Percentiles rank a stretch among this genome's conserved stretches.
These are phyloP conservation scores for Aegilops longissima DNA, from an alignment of 176 grass and related monocot species.

Conservation along the genomic window DNA sequence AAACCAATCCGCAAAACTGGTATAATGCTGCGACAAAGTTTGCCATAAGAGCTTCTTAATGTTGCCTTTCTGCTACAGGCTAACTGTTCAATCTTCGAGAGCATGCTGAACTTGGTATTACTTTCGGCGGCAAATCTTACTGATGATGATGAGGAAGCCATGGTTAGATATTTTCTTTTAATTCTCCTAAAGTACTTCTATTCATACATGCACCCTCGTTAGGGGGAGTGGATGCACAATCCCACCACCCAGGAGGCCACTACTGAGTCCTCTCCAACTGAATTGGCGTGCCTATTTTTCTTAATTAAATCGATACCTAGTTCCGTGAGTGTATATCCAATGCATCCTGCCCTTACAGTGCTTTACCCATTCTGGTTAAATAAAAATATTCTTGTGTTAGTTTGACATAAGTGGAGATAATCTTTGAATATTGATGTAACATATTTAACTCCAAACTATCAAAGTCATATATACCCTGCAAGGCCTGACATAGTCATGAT, in stretches of 20 bases:
- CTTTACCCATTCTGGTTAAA: not conserved
- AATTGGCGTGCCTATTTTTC: not conserved
- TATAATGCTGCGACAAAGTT: not conserved
- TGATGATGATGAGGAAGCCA: conserved; percentile 46
- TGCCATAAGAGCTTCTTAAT: conserved; percentile 4
- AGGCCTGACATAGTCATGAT: not conserved
- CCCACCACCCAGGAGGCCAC: not conserved
- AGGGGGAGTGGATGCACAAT: not conserved
- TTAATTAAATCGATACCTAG: not conserved
- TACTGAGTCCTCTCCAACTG: not conserved
- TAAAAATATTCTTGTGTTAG: not conserved
- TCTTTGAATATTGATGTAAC: not conserved
- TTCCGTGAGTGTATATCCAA: not conserved
- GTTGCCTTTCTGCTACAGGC: conserved; percentile 43
- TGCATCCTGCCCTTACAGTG: not conserved
- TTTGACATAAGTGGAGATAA: not conserved
- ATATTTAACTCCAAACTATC: conserved; percentile 4
- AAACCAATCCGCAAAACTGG: not conserved
- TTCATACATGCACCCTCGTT: not conserved
- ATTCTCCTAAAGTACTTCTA: conserved; percentile 13
- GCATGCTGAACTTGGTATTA: conserved; percentile 52
- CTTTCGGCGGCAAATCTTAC: conserved; percentile 25
- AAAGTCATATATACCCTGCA: conserved; percentile 11
- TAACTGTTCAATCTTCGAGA: conserved; percentile 57
- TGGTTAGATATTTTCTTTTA: conserved; percentile 46